Evolutionary conservation across 2,329 filamentous ascomycete genomes (phyloP).

Genomic region (Hypoxylon sp.): DNA sequence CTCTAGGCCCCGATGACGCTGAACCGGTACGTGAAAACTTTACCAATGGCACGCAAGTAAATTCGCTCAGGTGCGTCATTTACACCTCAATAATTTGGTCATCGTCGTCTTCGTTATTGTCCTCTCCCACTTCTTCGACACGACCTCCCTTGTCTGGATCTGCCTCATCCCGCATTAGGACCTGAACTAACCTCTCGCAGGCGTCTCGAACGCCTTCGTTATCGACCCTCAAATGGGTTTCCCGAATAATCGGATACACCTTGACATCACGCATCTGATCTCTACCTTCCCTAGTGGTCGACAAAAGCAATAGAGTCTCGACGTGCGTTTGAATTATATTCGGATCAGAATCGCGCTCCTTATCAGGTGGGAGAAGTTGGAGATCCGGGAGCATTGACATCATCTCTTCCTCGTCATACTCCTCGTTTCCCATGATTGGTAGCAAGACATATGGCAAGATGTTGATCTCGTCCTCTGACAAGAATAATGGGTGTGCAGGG

Average conservation of each 20-base stretch:
- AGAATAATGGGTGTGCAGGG: constrained; percentile 75
- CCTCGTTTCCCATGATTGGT: constrained; percentile 88
- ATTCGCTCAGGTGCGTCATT: constrained; percentile 25
- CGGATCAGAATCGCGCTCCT: constrained; percentile 82
- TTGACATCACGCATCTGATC: constrained; percentile 81
- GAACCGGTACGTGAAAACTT: constrained; percentile 11
- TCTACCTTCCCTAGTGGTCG: constrained; percentile 80
- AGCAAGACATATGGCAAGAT: constrained; percentile 90
- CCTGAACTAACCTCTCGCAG: constrained; percentile 90
- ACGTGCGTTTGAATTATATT: constrained; percentile 87
- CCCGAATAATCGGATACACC: constrained; percentile 90
- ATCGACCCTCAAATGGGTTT: constrained; percentile 82
- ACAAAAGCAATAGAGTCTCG: constrained; percentile 87
- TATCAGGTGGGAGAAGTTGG: constrained; percentile 90
- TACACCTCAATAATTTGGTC: constrained; percentile 69
- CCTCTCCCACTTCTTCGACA: constrained; percentile 56
- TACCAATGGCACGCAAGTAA: constrained; percentile 23
- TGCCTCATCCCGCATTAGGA: constrained; percentile 85
- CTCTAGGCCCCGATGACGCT: not conserved
- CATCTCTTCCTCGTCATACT: constrained; percentile 88
- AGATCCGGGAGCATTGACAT: constrained; percentile 90
- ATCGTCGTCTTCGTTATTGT: constrained; percentile 67
- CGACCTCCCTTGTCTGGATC: constrained; percentile 57
- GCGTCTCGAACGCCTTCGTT: constrained; percentile 85
- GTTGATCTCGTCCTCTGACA: constrained; percentile 80